These are phyloP conservation scores for Neckera pumila DNA, from an alignment of 225 moss, liverwort and hornwort genomes.

Conservation along the genomic window DNA sequence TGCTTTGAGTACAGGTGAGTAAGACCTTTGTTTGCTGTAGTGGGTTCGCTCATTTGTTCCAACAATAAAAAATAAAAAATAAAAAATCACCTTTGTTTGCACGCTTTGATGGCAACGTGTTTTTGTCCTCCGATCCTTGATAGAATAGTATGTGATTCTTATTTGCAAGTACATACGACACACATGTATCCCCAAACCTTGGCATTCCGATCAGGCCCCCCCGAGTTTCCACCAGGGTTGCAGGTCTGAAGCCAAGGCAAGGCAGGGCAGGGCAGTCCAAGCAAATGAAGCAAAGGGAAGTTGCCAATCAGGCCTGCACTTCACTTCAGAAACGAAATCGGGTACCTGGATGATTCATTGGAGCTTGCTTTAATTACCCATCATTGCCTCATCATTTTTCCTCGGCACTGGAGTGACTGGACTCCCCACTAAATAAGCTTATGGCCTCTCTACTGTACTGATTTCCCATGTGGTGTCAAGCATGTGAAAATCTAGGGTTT, in stretches of 20 bases:
- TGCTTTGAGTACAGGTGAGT: background rate
- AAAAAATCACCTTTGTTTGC: too few relatives aligned
- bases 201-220: background rate
- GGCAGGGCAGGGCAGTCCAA: background rate
- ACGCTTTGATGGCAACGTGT: rapidly evolving
- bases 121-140: background rate
- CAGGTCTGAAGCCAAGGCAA: background rate
- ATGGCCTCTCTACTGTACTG: background rate
- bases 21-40: background rate
- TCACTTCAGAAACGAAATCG: background rate
- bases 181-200: background rate
- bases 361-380: background rate
- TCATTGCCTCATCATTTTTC: slow-evolving; percentile 8
- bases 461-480: background rate
- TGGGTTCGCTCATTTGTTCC: too few relatives aligned
- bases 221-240: rapidly evolving
- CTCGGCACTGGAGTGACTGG: too few relatives aligned
- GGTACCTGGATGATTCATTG: background rate
- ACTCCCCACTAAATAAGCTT: too few relatives aligned
- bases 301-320: rapidly evolving
- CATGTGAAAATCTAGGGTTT: background rate
- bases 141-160: background rate
- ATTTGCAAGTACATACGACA: background rate
- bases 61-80: too few relatives aligned
- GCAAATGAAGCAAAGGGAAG: background rate